Conservation (phyloP, 2,329 filamentous ascomycete genomes). For the Apiospora arundinis region DNA sequence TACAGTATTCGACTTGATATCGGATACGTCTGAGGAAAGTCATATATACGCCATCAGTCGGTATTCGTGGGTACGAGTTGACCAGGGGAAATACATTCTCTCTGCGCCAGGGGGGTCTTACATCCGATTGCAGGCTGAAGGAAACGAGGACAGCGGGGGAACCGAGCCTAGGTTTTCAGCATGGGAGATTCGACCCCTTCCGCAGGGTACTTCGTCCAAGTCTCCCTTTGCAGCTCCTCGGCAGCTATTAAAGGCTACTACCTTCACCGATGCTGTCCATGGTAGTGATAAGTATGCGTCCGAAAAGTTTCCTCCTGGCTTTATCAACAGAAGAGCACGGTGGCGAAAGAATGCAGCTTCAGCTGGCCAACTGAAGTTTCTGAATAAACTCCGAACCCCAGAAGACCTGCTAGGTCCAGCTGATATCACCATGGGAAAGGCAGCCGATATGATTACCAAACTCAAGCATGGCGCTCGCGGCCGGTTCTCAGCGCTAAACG, state of each 20-base stretch:
- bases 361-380: conserved; percentile 68
- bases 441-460: conserved; percentile 91
- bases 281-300: conserved; percentile 83
- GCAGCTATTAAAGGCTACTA: conserved; percentile 67
- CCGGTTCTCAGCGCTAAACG: conserved; percentile 61
- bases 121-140: conserved; percentile 56
- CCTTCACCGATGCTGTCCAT: conserved; percentile 78
- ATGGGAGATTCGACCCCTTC: conserved; percentile 56
- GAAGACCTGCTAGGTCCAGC: conserved; percentile 58
- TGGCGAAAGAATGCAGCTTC: conserved; percentile 77
- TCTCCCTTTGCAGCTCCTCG: conserved; percentile 73
- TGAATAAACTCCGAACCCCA: conserved; percentile 69
- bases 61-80: conserved; percentile 83
- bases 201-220: conserved; percentile 47
- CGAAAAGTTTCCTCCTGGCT: conserved; percentile 67
- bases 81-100: conserved; percentile 74
- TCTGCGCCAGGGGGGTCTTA: conserved; percentile 68
- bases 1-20: conserved; percentile 87
- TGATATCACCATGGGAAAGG: conserved; percentile 78
- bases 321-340: conserved; percentile 68
- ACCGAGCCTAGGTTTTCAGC: conserved; percentile 46
- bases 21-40: conserved; percentile 78
- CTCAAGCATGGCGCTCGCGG: conserved; percentile 80
- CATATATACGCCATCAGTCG: conserved; percentile 79
- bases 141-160: conserved; percentile 37